Base-by-base conservation (phyloP, 805 yeast genomes). In the Wilhelminamyces savonicus region DNA sequence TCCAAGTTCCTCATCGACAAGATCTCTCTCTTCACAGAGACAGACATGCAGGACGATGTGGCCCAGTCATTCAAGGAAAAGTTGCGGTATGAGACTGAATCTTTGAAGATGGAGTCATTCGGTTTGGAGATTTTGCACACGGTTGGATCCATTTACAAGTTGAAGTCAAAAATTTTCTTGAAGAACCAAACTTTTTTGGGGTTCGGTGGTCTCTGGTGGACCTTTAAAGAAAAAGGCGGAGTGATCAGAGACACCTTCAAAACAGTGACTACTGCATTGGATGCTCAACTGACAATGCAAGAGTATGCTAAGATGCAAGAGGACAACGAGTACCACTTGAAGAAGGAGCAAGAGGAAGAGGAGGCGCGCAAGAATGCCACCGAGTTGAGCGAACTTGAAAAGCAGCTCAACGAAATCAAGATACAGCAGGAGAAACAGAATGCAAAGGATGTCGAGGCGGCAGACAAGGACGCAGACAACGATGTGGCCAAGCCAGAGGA, bases 101-200 rank as follows among this genome's bases (percentile, higher is more conserved):
- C 77, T 17, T 63, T 83, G 40, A 82, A 82, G 44, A 73, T 80
- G 76, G 92, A 83, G 53, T 81, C 90, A 14, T 83, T 83, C 56
- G 94, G 94, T n/a, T 56, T 82, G 19, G 87, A 83, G 47, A 81
- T 83, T 21, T 66, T 84, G 27, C 92, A 83, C 43, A 71, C 84
- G 0, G 71, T 83, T 31, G 94, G 92, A 15, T 68, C 73, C 30
- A 73, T 79, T 2, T 83, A 83, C 49, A 60, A 66, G 36, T 69
- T 78, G 44, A 80, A 82, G 49, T 80, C 77, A 16, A 69, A 70
- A 34, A 72, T 81, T 13, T 79, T 71, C 37, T 53, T 82, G 23
- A 81, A 80, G 42, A 71, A 81, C 7, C 86, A 78, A 43, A 60
- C 69, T 1, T 64, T 74, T 26, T 64, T 75, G 43, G 82, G 83